phyloP scores from a whole-genome alignment of 2,329 filamentous ascomycete genomes.

The Lasiodiplodia theobromae region DNA sequence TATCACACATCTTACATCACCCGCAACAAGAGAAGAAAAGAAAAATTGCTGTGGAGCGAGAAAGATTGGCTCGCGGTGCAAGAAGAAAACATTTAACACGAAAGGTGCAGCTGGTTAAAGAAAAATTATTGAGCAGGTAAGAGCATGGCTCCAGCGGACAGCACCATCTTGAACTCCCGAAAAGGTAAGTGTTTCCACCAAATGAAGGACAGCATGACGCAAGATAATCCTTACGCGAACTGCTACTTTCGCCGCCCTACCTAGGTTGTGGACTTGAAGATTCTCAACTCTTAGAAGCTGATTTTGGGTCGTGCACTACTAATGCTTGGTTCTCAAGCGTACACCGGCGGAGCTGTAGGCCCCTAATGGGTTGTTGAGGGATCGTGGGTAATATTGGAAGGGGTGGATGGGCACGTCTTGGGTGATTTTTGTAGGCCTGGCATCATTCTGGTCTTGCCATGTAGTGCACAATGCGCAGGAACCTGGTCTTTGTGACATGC shows the following conservation, averaged over 20 bases:
- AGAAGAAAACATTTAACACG: background rate
- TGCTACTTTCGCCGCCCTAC: background rate
- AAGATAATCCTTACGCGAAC: background rate
- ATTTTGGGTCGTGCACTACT: background rate
- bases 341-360: too few species aligned
- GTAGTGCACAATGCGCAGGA: too few species aligned
- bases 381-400: too few species aligned
- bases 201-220: background rate
- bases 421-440: too few species aligned
- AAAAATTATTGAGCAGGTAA: background rate
- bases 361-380: too few species aligned
- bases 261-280: background rate
- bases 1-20: background rate
- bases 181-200: background rate
- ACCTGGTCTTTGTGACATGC: too few species aligned
- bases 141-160: background rate
- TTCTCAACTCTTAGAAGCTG: background rate
- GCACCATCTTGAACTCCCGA: background rate
- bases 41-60: background rate
- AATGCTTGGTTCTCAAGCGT: background rate
- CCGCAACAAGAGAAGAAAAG: background rate
- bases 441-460: too few species aligned
- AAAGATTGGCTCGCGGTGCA: conserved; percentile 4
- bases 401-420: too few species aligned
- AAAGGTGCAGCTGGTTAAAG: background rate